Conservation (phyloP, 148 eudicot genomes). For the Rheum nobile region DNA sequence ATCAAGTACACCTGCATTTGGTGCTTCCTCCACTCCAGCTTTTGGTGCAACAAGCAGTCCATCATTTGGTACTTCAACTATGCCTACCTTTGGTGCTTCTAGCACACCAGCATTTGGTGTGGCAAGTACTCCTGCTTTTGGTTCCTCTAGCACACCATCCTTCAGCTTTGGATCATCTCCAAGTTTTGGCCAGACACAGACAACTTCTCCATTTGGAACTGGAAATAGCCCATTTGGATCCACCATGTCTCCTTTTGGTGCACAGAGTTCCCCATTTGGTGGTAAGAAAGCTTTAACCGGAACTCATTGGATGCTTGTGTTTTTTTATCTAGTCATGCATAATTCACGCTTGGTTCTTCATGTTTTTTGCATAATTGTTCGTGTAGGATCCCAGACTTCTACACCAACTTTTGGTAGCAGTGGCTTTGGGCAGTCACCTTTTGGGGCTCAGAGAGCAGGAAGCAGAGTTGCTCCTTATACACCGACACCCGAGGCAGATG, state of each 20-base stretch:
- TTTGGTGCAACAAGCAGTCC: conserved; percentile 46
- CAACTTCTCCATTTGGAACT: neutral
- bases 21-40: conserved; percentile 28
- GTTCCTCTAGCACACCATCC: conserved; percentile 15
- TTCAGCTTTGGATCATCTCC: conserved; percentile 14
- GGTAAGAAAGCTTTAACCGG: conserved; percentile 9
- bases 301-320: neutral
- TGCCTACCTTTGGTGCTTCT: conserved; percentile 17
- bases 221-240: conserved; percentile 6
- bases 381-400: conserved; percentile 61
- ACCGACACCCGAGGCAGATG: conserved; percentile 54
- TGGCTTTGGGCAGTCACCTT: conserved; percentile 57
- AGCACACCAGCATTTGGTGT: conserved; percentile 37
- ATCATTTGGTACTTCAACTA: conserved; percentile 32
- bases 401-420: conserved; percentile 47
- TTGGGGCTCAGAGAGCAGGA: conserved; percentile 70
- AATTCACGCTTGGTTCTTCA: neutral
- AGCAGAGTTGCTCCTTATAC: conserved; percentile 62
- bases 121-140: conserved; percentile 20
- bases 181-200: conserved; percentile 11
- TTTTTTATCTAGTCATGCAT: neutral
- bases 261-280: conserved; percentile 20
- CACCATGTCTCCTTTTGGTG: conserved; percentile 16
- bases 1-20: conserved; percentile 31
- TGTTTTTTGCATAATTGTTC: neutral